Evolutionary conservation across 108 stramenopile species (phyloP), one percentile per base, ranked within the genome.

Genomic region (Aurantiochytrium sp.): DNA sequence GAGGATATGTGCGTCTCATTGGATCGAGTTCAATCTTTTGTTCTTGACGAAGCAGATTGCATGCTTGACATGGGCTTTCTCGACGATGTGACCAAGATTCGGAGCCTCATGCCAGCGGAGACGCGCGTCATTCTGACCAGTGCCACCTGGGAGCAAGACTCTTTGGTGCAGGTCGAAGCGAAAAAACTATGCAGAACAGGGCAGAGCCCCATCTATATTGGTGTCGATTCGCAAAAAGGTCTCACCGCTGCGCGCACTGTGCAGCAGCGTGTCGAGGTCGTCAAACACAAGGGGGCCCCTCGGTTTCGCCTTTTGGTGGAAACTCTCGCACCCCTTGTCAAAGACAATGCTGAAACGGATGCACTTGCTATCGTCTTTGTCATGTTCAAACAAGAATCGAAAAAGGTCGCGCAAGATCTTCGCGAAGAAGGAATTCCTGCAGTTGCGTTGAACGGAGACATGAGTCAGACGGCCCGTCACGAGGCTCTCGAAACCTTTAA

Each of bases 401-500:
- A 99, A 91, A 93, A 93, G 5, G 87, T 99, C 44, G 96, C 96
- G 42, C 96, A 96, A 88, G 92, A 92, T 76, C 93, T 97, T 72
- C 96, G 96, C 96, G 95, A 96, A n/a, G 95, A 95, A 44, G 60
- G 96, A 2, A 95, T 96, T 93, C 94, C 97, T 44, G 96, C 96
- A n/a, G 97, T 97, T 87, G 96, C 96, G 57, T 93, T 99, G 58
- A 98, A 99, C 92, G 99, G 99, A 29, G 99, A 99, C 89, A 95
- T 98, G 60, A 93, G 96, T 28, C 99, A 99, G 93, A 96, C 93
- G 93, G 98, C 98, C 90, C 95, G 99, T 73, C 97, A 97, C 58
- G 94, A 96, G 88, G 98, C 98, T 59, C 96, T 99, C 89, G 88
- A 94, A 44, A 97, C 97, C 12, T 99, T 98, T 93, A 98, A 98